phyloP scores from a whole-genome alignment of 768 basidiomycete genomes.

The Xanthoconium stramineum region DNA sequence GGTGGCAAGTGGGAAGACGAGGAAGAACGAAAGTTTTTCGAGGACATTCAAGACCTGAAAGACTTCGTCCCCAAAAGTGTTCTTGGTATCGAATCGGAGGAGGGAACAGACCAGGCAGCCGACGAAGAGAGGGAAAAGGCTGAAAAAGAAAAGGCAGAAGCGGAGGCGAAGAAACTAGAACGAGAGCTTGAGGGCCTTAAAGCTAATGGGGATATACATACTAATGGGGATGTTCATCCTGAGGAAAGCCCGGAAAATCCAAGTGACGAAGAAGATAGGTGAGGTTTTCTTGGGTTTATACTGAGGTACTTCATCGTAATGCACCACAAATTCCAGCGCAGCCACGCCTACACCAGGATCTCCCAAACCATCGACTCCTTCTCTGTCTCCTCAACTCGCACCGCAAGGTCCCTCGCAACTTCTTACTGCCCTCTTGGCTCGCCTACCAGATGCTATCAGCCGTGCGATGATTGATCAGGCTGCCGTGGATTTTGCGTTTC shows the following conservation, averaged over 20 bases:
- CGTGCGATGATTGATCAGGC: conserved; percentile 86
- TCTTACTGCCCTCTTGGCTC: conserved; percentile 83
- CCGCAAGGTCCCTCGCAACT: conserved; percentile 93
- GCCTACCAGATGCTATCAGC: conserved; percentile 93
- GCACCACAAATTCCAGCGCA: conserved; percentile 31
- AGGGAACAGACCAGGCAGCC: conserved; percentile 38
- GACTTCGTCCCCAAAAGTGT: conserved; percentile 90
- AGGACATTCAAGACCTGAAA: conserved; percentile 86
- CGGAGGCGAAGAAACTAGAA: conserved; percentile 71
- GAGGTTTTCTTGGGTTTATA: background rate
- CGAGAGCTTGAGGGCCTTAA: conserved; percentile 70
- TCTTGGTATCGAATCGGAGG: conserved; percentile 60
- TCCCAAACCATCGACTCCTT: conserved; percentile 58
- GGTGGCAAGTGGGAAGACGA: conserved; percentile 98
- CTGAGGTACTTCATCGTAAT: conserved; percentile 33
- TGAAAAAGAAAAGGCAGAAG: conserved; percentile 55
- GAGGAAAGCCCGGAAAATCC: conserved; percentile 11
- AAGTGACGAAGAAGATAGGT: conserved; percentile 32
- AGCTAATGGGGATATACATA: conserved; percentile 29
- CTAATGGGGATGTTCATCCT: conserved; percentile 20
- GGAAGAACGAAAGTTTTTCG: conserved; percentile 91
- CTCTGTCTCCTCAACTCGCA: conserved; percentile 65
- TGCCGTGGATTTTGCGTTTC: conserved; percentile 91
- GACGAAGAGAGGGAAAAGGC: conserved; percentile 46
- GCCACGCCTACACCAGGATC: conserved; percentile 68